Evolutionary conservation across 345 rosid genomes (phyloP).

Genomic region (Firmiana major): DNA sequence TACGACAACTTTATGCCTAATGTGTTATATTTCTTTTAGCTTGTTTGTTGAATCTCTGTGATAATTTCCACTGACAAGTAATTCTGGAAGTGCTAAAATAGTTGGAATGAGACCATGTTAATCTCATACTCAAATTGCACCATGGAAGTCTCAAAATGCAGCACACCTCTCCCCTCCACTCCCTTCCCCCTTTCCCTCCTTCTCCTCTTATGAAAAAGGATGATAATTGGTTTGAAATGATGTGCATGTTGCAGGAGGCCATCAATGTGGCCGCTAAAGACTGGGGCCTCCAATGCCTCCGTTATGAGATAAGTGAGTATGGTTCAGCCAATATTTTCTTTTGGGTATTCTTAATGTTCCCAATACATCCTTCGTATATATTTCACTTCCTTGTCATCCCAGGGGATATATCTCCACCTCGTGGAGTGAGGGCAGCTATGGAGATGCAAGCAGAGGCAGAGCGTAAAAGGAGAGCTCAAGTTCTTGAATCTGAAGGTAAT

Average conservation of each 20-base stretch:
- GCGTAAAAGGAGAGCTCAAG: slow-evolving; percentile 86
- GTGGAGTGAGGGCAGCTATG: slow-evolving; percentile 91
- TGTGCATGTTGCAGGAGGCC: slow-evolving; percentile 52
- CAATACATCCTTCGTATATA: neutral
- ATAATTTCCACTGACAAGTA: neutral
- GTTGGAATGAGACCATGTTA: neutral
- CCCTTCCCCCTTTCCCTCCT: too few relatives aligned
- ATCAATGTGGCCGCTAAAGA: slow-evolving; percentile 87
- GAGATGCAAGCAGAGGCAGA: slow-evolving; percentile 99
- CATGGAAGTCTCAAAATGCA: neutral
- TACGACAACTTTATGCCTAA: neutral
- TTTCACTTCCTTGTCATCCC: neutral
- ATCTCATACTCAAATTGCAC: neutral
- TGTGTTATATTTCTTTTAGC: neutral
- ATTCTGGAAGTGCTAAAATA: neutral
- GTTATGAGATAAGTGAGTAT: slow-evolving; percentile 88
- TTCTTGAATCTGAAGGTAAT: slow-evolving; percentile 82
- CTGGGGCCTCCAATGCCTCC: slow-evolving; percentile 95
- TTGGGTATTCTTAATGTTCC: neutral
- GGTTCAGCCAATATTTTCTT: neutral
- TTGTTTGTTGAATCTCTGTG: neutral
- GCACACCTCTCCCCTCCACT: too few relatives aligned
- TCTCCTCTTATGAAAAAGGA: neutral
- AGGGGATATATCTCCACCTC: slow-evolving; percentile 99
- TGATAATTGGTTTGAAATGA: slow-evolving; percentile 10